Base-by-base conservation (phyloP, 345 rosid species). In the Cardiospermum halicacabum region DNA sequence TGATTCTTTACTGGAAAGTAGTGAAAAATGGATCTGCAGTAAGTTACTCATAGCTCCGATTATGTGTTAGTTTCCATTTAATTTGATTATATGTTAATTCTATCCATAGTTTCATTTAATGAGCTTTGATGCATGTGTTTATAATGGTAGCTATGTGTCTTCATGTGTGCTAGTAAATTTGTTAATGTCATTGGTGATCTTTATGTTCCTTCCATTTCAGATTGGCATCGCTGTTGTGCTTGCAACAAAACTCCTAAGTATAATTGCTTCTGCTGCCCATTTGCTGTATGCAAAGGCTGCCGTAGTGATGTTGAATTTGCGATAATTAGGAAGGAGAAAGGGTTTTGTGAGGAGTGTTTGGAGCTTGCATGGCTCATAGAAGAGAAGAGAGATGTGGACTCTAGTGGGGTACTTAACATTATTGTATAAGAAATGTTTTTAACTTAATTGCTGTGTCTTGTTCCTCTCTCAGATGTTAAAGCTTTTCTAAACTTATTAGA, bases 251-350 rank as follows among this genome's bases (percentile, higher is more conserved):
- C 77, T 28, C 60, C 90, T n/a, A 85, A 71, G 62, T 68, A 71
- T 40, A 62, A 65, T 42, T 85, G 90, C 83, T 77, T 78, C 31
- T 76, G 79, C 65, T 85, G 87, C 65, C 82, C 84, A 37, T 65
- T 25, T 16, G 85, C 82, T 27, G 66, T 80, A 42, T 85, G 90
- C 15, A 73, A 84, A 21, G 30, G 62, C 53, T 85, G 87, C 63
- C 53, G 64, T 31, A 62, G 55, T 39, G 76, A 51, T 67, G 53
- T 65, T 27, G 70, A 66, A 16, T 82, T 85, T 56, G 76, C 43
- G 1, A 16, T 68, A 11, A 47, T 77, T 39, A 75, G 42, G 65
- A 59, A 55, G 60, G 55, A 60, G 19, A 53, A 49, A 27, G 90
- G 87, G 47, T 65, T 82, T 18, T 85, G 87, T 63, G 30, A 45